Base-by-base conservation (phyloP, 768 basidiomycete genomes). In the Phaeolepiota aurea region DNA sequence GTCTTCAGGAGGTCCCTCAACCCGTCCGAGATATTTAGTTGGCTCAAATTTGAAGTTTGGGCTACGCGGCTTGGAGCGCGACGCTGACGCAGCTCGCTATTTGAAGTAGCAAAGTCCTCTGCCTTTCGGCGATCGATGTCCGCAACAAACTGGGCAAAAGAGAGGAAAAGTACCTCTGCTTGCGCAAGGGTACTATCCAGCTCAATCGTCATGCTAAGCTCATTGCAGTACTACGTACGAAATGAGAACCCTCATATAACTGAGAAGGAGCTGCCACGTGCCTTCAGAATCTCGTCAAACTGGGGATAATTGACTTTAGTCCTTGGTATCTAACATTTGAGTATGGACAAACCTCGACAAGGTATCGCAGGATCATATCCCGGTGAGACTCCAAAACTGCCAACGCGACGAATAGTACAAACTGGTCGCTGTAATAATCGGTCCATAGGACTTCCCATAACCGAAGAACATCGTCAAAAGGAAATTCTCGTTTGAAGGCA, bases 381-480 rank as follows among this genome's bases (percentile, higher is more conserved):
- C 96, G 76, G 61, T 98, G 93, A 2, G 87, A 90, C 59, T 97
- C 93, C 3, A 99, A 71, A 28, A 99, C 77, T 1, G 93, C 94
- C 20, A 99, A 71, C 1, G 96, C 93, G 7, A 98, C 73, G 54
- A 99, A 98, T 3, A 97, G 75, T n/a, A 90, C 76, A 50, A 97
- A 96, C 14, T 79, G 66, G 20, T 76, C 78, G 59, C 84, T 87
- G 62, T 92, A 92, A 57, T 87, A 88, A 52, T 93, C 81, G 7
- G 89, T 88, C 88, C 88, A 92, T 14, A 91, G 64, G 13, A 89
- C 83, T 58, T 99, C 96, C 96, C 96, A 99, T 5, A 98, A 63
- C 4, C 77, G 71, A 32, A 94, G 67, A 28, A 98, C 87, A 39
- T 96, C 87, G 21, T 87, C 77, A 60, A 98, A 97, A 3, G 83